Base-by-base conservation (phyloP, 352 stramenopile species). In the Phytophthora cactorum region DNA sequence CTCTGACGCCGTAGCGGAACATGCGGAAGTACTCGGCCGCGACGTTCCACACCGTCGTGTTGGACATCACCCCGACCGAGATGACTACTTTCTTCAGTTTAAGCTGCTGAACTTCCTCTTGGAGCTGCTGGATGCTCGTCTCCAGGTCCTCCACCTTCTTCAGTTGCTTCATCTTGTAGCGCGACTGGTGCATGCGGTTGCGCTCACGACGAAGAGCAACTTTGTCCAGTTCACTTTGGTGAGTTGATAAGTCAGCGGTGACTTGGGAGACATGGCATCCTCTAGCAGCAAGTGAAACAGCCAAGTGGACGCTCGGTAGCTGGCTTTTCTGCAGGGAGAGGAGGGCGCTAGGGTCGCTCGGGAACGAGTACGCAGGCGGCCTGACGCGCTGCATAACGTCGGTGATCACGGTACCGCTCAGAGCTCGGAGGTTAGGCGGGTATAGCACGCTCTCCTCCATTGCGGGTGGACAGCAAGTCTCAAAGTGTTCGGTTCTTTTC, bases 1-100 rank as follows among this genome's bases (percentile, higher is more conserved):
- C 7, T 32, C 28, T 11, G 1, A 63, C 52, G 4, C 61, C 61
- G 45, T 59, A 59, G 28, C 61, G 61, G 10, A 69, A 69, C 12
- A 69, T 10, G 11, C 54, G 54, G 47, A 70, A 50, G 28, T 65
- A 64, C 47, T 59, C 54, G 12, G 54, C 54, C 12, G 31, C 54
- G 1, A 70, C 54, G 17, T 64, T 64, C 63, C 63, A 70, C 17
- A 65, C 34, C 38, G 63, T 70, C n/a, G 47, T 44, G 31, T 32
- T 55, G 46, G 46, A 56, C 45, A 61, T 50, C 14, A 54, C 31
- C 12, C 59, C 46, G 7, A 27, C 38, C 9, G 34, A 39, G 6
- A 39, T 7, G 34, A 52, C n/a, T 22, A 53, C 49, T 28, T 49
- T 51, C 29, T 52, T 49, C 47, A 66, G 11, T 25, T 46, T 46